Evolutionary conservation across 306 rosid genomes (phyloP).

Genomic region (Cucumis melo): DNA sequence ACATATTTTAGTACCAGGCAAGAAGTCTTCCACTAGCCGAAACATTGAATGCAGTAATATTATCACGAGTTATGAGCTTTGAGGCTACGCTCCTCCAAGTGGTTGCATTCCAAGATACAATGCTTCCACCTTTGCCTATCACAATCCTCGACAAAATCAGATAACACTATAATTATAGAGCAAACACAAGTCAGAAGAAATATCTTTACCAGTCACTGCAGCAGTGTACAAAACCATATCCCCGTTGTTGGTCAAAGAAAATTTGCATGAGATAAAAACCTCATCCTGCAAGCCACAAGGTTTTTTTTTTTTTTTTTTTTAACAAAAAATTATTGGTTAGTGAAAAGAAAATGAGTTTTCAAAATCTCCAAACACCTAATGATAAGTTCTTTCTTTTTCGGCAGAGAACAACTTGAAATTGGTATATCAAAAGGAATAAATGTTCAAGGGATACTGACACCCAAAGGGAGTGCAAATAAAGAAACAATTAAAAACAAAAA

Average conservation of each 20-base stretch:
- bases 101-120: constrained; percentile 65
- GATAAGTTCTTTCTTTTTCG: not conserved
- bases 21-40: constrained; percentile 78
- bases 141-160: constrained; percentile 13
- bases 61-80: constrained; percentile 44
- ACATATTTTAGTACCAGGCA: constrained; percentile 50
- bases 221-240: constrained; percentile 47
- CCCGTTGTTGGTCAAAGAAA: constrained; percentile 40
- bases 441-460: no score
- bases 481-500: no score
- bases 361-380: not conserved
- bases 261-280: constrained; percentile 57
- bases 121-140: constrained; percentile 60
- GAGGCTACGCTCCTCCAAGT: constrained; percentile 66
- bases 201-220: constrained; percentile 37
- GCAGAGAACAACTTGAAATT: no score
- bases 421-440: no score
- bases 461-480: no score
- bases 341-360: not conserved
- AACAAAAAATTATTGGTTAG: no score
- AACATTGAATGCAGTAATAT: constrained; percentile 53
- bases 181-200: not conserved
- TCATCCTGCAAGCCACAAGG: constrained; percentile 38
- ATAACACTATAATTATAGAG: not conserved
- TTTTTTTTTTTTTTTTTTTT: no score